Conservation (phyloP, 208 protist species). For the Lotmaria passim region DNA sequence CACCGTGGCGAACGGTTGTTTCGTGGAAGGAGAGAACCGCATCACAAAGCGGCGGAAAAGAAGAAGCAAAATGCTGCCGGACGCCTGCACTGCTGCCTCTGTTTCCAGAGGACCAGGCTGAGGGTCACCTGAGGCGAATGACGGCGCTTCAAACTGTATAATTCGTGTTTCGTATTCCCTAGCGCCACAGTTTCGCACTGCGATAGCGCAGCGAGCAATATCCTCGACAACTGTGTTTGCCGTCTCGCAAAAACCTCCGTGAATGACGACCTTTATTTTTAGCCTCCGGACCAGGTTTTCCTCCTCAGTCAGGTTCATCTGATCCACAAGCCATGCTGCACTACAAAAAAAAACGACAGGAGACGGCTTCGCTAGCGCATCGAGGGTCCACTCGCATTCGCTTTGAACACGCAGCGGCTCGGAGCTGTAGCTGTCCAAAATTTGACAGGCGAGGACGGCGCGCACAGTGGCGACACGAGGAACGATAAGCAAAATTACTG, state of each 20-base stretch:
- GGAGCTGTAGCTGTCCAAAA: conserved; percentile 67
- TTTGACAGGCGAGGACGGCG: conserved; percentile 32
- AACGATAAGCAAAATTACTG: conserved; percentile 49
- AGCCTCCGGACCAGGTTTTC: conserved; percentile 32
- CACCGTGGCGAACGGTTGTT: conserved; percentile 56
- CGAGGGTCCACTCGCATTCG: conserved; percentile 21
- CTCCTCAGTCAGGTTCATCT: conserved; percentile 23
- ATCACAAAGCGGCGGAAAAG: conserved; percentile 74
- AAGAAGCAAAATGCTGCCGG: conserved; percentile 54
- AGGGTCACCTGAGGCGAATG: conserved; percentile 10
- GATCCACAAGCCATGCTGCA: conserved; percentile 41
- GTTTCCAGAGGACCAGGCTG: conserved; percentile 16
- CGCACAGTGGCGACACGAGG: conserved; percentile 35
- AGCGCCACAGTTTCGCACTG: conserved; percentile 18
- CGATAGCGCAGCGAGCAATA: conserved; percentile 32
- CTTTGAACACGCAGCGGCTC: conserved; percentile 50
- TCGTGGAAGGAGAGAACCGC: conserved; percentile 36
- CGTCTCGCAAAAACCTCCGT: conserved; percentile 55
- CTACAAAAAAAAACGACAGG: conserved; percentile 66
- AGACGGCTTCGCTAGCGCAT: conserved; percentile 18
- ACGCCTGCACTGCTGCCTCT: neutral
- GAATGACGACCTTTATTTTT: conserved; percentile 42
- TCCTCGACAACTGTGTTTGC: conserved; percentile 48
- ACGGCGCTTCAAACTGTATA: conserved; percentile 10
- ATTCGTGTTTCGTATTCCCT: conserved; percentile 25